These are phyloP conservation scores for Lentinula detonsa DNA, from an alignment of 768 basidiomycete genomes.

Conservation along the genomic window DNA sequence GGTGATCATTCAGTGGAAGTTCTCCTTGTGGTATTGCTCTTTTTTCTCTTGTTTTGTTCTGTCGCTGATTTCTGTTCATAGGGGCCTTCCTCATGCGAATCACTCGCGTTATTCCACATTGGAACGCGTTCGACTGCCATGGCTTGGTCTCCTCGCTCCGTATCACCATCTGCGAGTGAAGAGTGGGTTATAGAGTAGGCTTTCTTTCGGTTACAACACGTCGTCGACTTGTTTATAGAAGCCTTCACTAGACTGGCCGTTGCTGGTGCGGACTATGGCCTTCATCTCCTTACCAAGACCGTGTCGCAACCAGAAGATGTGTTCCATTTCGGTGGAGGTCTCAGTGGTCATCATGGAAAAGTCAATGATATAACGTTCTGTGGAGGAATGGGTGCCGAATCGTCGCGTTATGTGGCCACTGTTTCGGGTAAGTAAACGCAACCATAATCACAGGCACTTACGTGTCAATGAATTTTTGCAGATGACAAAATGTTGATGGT, in stretches of 20 bases:
- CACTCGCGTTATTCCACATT: slow-evolving; percentile 67
- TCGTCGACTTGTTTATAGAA: not conserved
- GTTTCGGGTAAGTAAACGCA: slow-evolving; percentile 54
- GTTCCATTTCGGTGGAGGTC: slow-evolving; percentile 71
- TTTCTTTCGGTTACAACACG: not conserved
- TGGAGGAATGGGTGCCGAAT: slow-evolving; percentile 66
- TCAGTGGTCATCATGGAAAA: slow-evolving; percentile 76
- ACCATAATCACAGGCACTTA: not conserved
- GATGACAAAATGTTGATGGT: slow-evolving; percentile 84
- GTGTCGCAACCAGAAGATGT: slow-evolving; percentile 41
- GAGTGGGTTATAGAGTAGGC: slow-evolving; percentile 68
- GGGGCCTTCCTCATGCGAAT: slow-evolving; percentile 37
- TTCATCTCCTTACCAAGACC: slow-evolving; percentile 63
- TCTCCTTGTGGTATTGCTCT: slow-evolving; percentile 44
- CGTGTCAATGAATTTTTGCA: slow-evolving; percentile 18
- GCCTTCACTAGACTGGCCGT: slow-evolving; percentile 50
- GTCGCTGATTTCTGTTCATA: slow-evolving; percentile 17
- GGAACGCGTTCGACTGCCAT: slow-evolving; percentile 67
- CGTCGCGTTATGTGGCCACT: slow-evolving; percentile 69
- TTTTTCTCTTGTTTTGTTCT: slow-evolving; percentile 1
- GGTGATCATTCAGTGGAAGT: slow-evolving; percentile 71
- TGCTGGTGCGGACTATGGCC: slow-evolving; percentile 62
- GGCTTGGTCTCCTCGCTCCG: slow-evolving; percentile 69
- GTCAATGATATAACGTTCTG: slow-evolving; percentile 78
- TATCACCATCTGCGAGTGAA: slow-evolving; percentile 60